Conservation (phyloP, 2,329 filamentous ascomycete species). For the Botrytis porri region DNA sequence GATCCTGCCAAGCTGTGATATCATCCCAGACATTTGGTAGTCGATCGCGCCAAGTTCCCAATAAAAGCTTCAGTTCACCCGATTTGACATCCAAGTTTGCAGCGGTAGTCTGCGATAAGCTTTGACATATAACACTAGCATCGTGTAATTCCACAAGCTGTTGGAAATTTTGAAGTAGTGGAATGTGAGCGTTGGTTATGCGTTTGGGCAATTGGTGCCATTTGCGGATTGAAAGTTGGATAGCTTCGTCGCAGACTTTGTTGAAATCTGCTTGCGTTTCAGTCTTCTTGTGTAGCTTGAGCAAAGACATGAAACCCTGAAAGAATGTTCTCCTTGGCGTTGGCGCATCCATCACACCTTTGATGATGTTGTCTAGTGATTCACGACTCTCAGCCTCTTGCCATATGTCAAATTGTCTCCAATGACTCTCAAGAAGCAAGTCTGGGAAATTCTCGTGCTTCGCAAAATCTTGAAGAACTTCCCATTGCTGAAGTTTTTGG, state of each 20-base stretch:
- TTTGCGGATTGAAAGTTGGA: conserved; percentile 94
- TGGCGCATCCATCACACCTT: conserved; percentile 95
- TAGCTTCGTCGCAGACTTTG: conserved; percentile 90
- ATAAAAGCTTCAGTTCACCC: conserved; percentile 87
- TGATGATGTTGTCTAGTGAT: conserved; percentile 87
- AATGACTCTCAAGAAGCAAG: conserved; percentile 88
- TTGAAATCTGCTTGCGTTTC: conserved; percentile 80
- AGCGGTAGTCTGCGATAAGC: conserved; percentile 78
- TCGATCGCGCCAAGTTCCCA: conserved; percentile 93
- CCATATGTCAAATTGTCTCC: conserved; percentile 96
- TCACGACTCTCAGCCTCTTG: conserved; percentile 81
- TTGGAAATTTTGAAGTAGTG: conserved; percentile 95
- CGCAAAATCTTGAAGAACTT: conserved; percentile 93
- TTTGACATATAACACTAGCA: conserved; percentile 93
- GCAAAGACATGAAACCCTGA: conserved; percentile 94
- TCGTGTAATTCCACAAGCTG: conserved; percentile 96
- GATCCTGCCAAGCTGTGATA: conserved; percentile 97
- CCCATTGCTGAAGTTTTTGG: conserved; percentile 98
- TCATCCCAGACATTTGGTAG: conserved; percentile 99
- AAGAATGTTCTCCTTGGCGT: conserved; percentile 94
- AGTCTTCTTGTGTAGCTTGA: conserved; percentile 89
- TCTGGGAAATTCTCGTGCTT: conserved; percentile 99
- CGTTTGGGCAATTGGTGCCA: conserved; percentile 97
- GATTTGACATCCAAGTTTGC: conserved; percentile 90
- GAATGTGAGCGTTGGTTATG: conserved; percentile 92